A percentile compares a stretch with the other conserved stretches of the same genome.
phyloP scores from a whole-genome alignment of 108 stramenopile genomes.

The Pseudonitzschia multiseries region DNA sequence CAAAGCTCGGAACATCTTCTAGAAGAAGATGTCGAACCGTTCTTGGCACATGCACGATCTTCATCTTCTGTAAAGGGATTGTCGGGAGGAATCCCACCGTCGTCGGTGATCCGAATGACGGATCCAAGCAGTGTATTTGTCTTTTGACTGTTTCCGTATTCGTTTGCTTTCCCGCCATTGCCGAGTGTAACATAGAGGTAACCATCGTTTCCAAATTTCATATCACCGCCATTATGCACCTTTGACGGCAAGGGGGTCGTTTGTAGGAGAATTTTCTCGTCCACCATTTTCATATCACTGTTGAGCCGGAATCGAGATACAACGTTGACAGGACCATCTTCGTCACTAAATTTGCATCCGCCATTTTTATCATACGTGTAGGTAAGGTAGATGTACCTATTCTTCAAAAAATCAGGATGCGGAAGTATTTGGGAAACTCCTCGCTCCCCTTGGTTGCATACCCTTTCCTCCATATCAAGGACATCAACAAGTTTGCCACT shows the following conservation, averaged over 20 bases:
- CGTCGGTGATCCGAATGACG: slow-evolving; percentile 32
- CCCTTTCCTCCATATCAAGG: slow-evolving; percentile 11
- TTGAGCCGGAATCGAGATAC: slow-evolving; percentile 29
- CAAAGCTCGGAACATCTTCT: slow-evolving; percentile 29
- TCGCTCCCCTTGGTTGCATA: slow-evolving; percentile 35
- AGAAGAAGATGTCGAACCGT: not conserved
- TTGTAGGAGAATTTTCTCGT: slow-evolving; percentile 31
- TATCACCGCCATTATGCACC: slow-evolving; percentile 34
- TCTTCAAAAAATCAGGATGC: slow-evolving; percentile 29
- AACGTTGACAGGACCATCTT: slow-evolving; percentile 33
- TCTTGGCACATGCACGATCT: slow-evolving; percentile 4
- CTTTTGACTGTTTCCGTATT: slow-evolving; percentile 7
- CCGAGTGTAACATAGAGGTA: slow-evolving; percentile 31
- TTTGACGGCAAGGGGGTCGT: slow-evolving; percentile 11
- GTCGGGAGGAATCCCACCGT: slow-evolving; percentile 31
- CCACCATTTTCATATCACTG: slow-evolving; percentile 15
- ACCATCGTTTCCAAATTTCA: slow-evolving; percentile 42
- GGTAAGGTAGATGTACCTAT: slow-evolving; percentile 26
- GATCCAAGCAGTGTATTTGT: slow-evolving; percentile 21
- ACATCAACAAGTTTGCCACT: not conserved
- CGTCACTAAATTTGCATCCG: slow-evolving; percentile 15
- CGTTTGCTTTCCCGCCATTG: slow-evolving; percentile 15
- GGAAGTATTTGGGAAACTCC: slow-evolving; percentile 20
- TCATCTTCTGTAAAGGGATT: slow-evolving; percentile 32
- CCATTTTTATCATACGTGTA: slow-evolving; percentile 29